Evolutionary conservation across 768 basidiomycete species (phyloP).

Genomic region (Fomitopsis pulvina): DNA sequence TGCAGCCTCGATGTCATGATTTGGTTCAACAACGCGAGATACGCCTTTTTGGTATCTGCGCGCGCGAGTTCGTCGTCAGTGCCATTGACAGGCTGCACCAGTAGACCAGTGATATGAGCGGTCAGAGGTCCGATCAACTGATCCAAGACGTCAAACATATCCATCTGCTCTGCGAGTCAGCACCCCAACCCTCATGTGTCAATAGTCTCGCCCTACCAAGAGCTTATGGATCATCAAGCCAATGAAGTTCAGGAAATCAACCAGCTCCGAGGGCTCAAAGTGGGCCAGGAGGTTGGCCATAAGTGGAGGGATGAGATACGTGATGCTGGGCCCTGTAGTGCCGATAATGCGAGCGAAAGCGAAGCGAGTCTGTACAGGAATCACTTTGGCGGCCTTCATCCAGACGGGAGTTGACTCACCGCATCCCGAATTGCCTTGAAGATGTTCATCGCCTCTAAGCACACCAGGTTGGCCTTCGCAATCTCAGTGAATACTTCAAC

Average conservation of each 20-base stretch:
- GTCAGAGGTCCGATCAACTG: slow-evolving; percentile 85
- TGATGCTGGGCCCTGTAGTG: slow-evolving; percentile 80
- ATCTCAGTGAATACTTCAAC: slow-evolving; percentile 78
- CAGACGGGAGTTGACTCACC: slow-evolving; percentile 40
- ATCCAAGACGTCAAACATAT: slow-evolving; percentile 85
- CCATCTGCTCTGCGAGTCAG: too few relatives aligned
- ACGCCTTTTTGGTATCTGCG: slow-evolving; percentile 80
- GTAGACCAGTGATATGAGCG: slow-evolving; percentile 68
- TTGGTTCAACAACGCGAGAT: slow-evolving; percentile 74
- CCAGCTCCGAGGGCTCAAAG: slow-evolving; percentile 87
- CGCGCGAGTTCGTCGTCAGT: slow-evolving; percentile 84
- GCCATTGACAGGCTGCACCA: slow-evolving; percentile 76
- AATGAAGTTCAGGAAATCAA: slow-evolving; percentile 95
- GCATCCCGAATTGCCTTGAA: slow-evolving; percentile 89
- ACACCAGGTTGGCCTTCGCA: slow-evolving; percentile 82
- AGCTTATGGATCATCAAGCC: slow-evolving; percentile 86
- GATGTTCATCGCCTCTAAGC: slow-evolving; percentile 81
- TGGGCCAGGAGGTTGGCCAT: slow-evolving; percentile 89
- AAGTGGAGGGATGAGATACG: slow-evolving; percentile 80
- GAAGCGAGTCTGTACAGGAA: slow-evolving; percentile 64
- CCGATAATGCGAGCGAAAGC: slow-evolving; percentile 92
- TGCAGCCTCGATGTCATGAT: slow-evolving; percentile 80
- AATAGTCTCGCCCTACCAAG: slow-evolving; percentile 67
- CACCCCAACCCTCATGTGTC: too few relatives aligned
- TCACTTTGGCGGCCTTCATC: not conserved